Evolutionary conservation across 768 basidiomycete genomes (phyloP).

Genomic region (Trametes maxima): DNA sequence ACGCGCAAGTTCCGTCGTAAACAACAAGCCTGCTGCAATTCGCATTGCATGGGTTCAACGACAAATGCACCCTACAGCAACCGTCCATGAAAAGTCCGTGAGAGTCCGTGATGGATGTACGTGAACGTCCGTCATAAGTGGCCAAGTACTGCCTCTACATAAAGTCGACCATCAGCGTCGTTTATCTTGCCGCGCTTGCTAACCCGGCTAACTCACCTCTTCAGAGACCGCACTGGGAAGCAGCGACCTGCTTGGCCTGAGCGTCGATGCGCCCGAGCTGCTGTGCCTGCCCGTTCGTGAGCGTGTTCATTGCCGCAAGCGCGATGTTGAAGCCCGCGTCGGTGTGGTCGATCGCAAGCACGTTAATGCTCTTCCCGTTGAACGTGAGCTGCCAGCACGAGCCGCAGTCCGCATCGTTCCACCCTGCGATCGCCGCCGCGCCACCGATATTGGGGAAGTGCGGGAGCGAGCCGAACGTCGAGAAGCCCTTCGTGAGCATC

Average conservation of each 20-base stretch:
- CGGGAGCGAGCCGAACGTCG: conserved; percentile 54
- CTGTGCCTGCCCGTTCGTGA: conserved; percentile 32
- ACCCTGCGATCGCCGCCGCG: conserved; percentile 49
- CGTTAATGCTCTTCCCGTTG: conserved; percentile 43
- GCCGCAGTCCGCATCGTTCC: conserved; percentile 55
- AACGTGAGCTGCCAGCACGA: conserved; percentile 62
- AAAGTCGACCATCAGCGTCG: not conserved
- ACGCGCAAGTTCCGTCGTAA: not conserved
- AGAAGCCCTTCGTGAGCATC: conserved; percentile 44
- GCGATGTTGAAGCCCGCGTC: conserved; percentile 41
- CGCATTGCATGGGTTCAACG: not conserved
- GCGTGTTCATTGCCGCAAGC: conserved; percentile 31
- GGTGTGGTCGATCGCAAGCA: conserved; percentile 56
- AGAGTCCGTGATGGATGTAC: conserved; percentile 4
- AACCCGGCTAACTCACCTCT: conserved; percentile 12
- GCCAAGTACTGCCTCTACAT: not conserved
- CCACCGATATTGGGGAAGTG: conserved; percentile 64
- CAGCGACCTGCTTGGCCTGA: conserved; percentile 27
- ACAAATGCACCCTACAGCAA: not conserved
- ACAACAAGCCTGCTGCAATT: not conserved
- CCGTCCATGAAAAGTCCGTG: conserved; percentile 1
- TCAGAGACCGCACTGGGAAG: conserved; percentile 44
- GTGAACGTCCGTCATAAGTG: not conserved
- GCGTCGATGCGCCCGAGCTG: conserved; percentile 32
- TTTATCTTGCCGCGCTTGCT: not conserved